Base-by-base conservation (phyloP, 495 filamentous ascomycete species). In the Podospora bellae-mahoneyi region DNA sequence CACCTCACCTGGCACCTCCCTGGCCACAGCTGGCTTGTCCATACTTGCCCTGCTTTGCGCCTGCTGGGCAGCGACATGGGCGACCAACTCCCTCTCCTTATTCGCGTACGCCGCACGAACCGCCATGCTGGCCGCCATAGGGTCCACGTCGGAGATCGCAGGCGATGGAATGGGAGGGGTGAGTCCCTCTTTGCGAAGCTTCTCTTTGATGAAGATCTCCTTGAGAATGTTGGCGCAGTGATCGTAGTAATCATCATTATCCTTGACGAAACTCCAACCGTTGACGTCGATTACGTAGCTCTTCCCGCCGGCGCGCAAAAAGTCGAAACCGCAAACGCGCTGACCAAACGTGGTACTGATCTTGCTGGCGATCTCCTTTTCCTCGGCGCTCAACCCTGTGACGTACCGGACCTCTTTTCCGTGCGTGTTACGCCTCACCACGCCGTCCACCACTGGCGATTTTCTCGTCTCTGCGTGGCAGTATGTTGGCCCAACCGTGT, bases 261-360 rank as follows among this genome's bases (percentile, higher is more conserved):
- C 95, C 78, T 99, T 99, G 74, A 99, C 95, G 75, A 99, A 99
- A 74, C 94, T 97, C 95, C 95, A 99, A 19, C 95, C 95, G 77
- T 99, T 99, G 68, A 99, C 96, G 75, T 99, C 95, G 69, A 99
- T 98, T 16, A 99, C 95, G 79, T 92, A 98, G 77, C 94, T 98
- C 78, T 90, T 92, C 18, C 92, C 91, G 28, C 86, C 88, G 2
- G 92, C 91, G 19, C 95, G 89, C 64, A 99, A 85, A 73, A 99
- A 85, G 76, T 99, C 95, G 75, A 99, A 99, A 4, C 95, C 95
- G 76, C 95, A 99, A 16, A 99, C 93, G 54, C 91, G 82, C 78
- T 99, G 95, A 6, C 93, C 96, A 78, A 99, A 99, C 2, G 92
- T 90, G 65, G 89, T 90, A 18, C 93, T 91, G 61, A 99, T 99